Base-by-base conservation (phyloP, 352 stramenopile genomes). In the Globisporangium okanoganense region DNA sequence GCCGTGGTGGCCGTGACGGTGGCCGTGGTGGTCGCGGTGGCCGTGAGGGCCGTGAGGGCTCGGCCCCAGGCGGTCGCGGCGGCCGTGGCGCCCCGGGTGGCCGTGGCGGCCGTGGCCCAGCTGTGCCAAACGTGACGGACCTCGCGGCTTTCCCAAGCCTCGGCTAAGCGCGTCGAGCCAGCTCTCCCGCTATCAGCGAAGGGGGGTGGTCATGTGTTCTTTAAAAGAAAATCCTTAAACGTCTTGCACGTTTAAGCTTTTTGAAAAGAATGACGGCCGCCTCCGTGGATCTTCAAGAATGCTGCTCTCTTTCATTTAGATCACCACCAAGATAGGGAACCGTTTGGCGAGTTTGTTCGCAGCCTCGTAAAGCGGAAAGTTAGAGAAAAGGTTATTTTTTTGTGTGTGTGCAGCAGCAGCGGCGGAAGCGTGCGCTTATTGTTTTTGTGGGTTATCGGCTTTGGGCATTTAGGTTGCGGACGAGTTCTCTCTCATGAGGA, bases 81-180 rank as follows among this genome's bases (percentile, higher is more conserved):
- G 76, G 74, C 58, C 82, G 65, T 75, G 66, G 63, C 63, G 57
- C 49, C 31, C 52, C 38, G 64, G 66, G 35, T 72, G 76, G 72
- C 62, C 82, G 65, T 75, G 68, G 66, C 63, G 58, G 44, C 31
- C 52, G 58, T 20, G 68, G 61, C 44, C 22, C 40, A 6, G 55
- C 60, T 50, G 73, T 66, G 50, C 87, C 83, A 40, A 91, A 94
- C 71, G 83, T 95, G 52, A 78, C 78, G 47, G 87, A 96, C 81
- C 72, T 92, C 73, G 82, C 72, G 61, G 85, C 87, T 60, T 96
- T 96, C 76, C 87, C 87, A 53, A 91, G 69, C 72, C 85, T 96
- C 71, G 74, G 72, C 67, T 92, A 92, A 81, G 53, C 65, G 60
- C 56, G 49, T n/a, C 36, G 7, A 43, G 36, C 36, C 36, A 43